Conservation (phyloP, 495 filamentous ascomycete genomes). For the Melanomma pulvis-pyrius region DNA sequence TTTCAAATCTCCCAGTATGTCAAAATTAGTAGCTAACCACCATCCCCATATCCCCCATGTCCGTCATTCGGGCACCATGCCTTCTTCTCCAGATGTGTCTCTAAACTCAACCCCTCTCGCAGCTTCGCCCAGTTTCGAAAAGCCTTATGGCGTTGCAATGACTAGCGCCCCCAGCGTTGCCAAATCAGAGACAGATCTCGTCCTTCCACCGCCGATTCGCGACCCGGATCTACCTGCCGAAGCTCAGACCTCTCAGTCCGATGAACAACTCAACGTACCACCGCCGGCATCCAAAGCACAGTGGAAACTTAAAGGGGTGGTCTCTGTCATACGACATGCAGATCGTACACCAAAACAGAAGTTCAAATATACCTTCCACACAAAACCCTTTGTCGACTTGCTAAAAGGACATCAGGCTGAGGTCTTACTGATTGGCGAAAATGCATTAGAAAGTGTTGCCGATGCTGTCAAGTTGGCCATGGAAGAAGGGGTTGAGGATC, state of each 20-base stretch:
- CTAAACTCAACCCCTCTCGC: conserved; percentile 52
- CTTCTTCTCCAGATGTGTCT: conserved; percentile 51
- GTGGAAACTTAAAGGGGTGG: conserved; percentile 98
- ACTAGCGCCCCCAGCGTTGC: conserved; percentile 15
- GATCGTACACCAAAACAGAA: conserved; percentile 98
- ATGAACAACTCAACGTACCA: conserved; percentile 53
- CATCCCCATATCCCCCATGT: conserved; percentile 40
- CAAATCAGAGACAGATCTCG: conserved; percentile 32
- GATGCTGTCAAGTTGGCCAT: conserved; percentile 80
- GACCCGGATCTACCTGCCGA: conserved; percentile 11
- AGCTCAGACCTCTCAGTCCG: conserved; percentile 32
- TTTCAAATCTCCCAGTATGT: conserved; percentile 68
- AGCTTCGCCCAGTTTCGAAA: conserved; percentile 55
- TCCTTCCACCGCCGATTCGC: conserved; percentile 15
- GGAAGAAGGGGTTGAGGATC: conserved; percentile 77
- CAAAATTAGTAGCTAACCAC: conserved; percentile 56
- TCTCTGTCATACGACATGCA: conserved; percentile 92
- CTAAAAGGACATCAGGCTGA: conserved; percentile 95
- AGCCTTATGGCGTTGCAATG: conserved; percentile 26
- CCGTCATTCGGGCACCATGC: conserved; percentile 28
- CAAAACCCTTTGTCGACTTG: conserved; percentile 90
- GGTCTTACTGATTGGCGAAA: conserved; percentile 88
- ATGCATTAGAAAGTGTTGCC: conserved; percentile 85
- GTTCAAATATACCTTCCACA: conserved; percentile 98
- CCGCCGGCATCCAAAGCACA: conserved; percentile 90